These are phyloP conservation scores for Fomitopsis schrenkii DNA, from an alignment of 1,284 basidiomycete species.

Conservation along the genomic window DNA sequence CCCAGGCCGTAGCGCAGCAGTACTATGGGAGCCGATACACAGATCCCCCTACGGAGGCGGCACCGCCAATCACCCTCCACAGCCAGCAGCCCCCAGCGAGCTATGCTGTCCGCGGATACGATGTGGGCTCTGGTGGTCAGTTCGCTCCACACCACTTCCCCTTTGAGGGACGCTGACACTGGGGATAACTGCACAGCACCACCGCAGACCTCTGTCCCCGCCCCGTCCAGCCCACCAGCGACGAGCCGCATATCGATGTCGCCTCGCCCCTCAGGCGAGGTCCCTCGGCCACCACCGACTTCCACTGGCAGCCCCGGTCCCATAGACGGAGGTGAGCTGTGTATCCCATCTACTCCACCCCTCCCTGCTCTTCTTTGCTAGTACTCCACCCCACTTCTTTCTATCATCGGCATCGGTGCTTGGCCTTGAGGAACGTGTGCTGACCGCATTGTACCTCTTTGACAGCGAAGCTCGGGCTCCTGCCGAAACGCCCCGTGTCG, in stretches of 20 bases:
- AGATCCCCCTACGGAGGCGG: neutral
- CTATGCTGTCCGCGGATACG: constrained; percentile 12
- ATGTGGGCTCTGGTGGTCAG: constrained; percentile 11
- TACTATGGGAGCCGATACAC: constrained; percentile 11
- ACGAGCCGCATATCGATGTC: constrained; percentile 11
- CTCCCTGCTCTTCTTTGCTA: neutral
- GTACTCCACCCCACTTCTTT: neutral
- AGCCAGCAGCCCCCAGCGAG: neutral
- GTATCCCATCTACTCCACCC: neutral
- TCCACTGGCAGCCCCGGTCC: constrained; percentile 19
- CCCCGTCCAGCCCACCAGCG: constrained; percentile 5
- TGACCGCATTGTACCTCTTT: neutral
- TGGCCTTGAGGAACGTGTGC: neutral
- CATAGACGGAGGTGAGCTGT: constrained; percentile 28
- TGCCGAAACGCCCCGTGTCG: constrained; percentile 72
- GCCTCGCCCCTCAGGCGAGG: constrained; percentile 19
- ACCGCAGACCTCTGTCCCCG: neutral
- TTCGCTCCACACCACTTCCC: neutral
- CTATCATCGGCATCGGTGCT: neutral
- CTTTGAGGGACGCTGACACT: no score
- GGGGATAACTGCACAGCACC: neutral
- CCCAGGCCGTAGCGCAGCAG: constrained; percentile 17
- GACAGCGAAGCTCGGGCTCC: constrained; percentile 59
- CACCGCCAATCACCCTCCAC: constrained; percentile 10
- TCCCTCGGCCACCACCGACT: constrained; percentile 24